Conservation (phyloP, 306 rosid species). For the Rubus idaeus region DNA sequence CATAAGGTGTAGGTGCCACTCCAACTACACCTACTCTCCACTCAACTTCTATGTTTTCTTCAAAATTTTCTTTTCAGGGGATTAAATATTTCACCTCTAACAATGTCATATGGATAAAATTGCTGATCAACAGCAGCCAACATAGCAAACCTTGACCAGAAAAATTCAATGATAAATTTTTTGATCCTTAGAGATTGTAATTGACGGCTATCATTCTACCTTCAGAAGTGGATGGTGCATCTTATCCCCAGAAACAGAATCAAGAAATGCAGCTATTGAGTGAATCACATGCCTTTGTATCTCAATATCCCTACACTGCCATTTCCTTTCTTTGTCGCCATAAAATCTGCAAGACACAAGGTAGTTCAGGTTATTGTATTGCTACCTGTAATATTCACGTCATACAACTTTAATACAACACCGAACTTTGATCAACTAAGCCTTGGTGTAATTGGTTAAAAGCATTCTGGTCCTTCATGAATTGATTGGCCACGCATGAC, state of each 20-base stretch:
- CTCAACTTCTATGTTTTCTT: not conserved
- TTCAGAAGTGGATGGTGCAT: constrained; percentile 49
- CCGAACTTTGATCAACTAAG: not conserved
- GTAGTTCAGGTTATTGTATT: not conserved
- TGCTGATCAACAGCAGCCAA: not conserved
- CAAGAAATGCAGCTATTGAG: constrained; percentile 60
- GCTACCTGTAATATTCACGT: not conserved
- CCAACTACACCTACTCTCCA: not conserved
- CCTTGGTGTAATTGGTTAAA: not conserved
- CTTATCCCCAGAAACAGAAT: constrained; percentile 49
- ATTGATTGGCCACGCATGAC: not conserved
- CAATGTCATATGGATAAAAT: not conserved
- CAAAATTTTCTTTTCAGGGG: no score
- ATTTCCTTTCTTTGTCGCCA: constrained; percentile 48
- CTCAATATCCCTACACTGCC: constrained; percentile 77
- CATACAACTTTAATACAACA: not conserved
- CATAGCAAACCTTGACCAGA: not conserved
- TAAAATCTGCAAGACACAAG: constrained; percentile 33
- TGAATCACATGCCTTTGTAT: constrained; percentile 69
- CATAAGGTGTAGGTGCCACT: not conserved
- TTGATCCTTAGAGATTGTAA: not conserved
- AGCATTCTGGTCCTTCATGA: not conserved
- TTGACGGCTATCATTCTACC: constrained; percentile 32
- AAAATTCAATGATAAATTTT: not conserved
- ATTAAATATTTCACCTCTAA: not conserved